Base-by-base conservation (phyloP, 495 filamentous ascomycete species). In the Hypoxylon cercidicola region DNA sequence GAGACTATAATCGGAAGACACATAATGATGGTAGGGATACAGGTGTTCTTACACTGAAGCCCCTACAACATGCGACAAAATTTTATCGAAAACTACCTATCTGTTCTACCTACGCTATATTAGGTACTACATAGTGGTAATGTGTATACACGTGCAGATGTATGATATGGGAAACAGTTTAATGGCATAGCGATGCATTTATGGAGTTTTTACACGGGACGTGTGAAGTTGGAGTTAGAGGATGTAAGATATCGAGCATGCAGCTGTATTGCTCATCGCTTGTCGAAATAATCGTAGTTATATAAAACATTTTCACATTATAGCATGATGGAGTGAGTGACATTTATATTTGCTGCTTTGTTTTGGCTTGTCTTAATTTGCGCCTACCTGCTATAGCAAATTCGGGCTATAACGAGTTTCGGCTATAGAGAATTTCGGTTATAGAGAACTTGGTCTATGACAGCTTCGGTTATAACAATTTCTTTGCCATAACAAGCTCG, bases 151-250 rank as follows among this genome's bases (percentile, higher is more conserved):
- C 45, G 64, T 56, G 49, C 41, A 28, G 58, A 57, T 55, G 54
- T 68, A 62, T 62, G 64, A 63, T 62, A 68, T 19, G 55, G 54
- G 30, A 59, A 59, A 20, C 40, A 23, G 19, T 30, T n/a, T 46
- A 49, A 55, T 51, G 55, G 64, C 64, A 68, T 68, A 68, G 64
- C 64, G 64, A 63, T 59, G 60, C 55, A 51, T 63, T 62, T 66
- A 16, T 18, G 39, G 46, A 34, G 15, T n/a, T 25, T 30, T 23
- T 1, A 30, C n/a, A 28, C 5, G 45, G 45, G 12, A 40, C 19
- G 4, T 34, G 28, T 20, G 58, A 47, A 59, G 55, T 55, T 43
- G n/a, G 48, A 34, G 44, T 57, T 34, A 9, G 16, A 40, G 37
- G 15, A 40, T 40, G n/a, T 41, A 4, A n/a, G 23, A 18, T 28